A percentile compares a stretch with the other conserved stretches of the same genome.
Evolutionary conservation across 192 early-diverging fungal genomes (phyloP).

Genomic region (Allomyces arbusculus): DNA sequence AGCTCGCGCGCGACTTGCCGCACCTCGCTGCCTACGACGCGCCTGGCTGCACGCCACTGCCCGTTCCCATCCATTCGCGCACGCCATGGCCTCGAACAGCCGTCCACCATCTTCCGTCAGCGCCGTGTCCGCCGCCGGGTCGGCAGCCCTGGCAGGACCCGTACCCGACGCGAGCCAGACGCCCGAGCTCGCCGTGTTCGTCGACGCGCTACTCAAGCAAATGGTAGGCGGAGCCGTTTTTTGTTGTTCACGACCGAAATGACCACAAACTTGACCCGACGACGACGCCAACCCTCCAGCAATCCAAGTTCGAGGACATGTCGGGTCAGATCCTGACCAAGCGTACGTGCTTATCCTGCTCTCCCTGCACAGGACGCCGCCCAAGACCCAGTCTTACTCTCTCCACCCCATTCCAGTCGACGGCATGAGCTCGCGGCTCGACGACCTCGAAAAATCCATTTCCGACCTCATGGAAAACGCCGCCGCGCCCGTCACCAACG

Average conservation of each 20-base stretch:
- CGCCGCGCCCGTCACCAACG: background rate
- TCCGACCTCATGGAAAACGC: background rate
- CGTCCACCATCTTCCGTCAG: too few relatives aligned
- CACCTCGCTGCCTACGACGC: too few relatives aligned
- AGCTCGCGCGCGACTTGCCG: too few relatives aligned
- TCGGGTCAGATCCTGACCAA: slow-evolving; percentile 1
- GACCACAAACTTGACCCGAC: too few relatives aligned
- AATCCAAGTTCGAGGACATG: slow-evolving; percentile 4
- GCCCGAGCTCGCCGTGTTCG: background rate
- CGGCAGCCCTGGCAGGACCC: too few relatives aligned
- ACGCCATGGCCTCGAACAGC: too few relatives aligned
- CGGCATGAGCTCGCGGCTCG: slow-evolving; percentile 1
- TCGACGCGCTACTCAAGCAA: background rate
- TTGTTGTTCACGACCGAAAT: too few relatives aligned
- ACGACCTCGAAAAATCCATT: slow-evolving; percentile 3
- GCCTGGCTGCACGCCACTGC: too few relatives aligned
- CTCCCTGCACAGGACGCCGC: background rate
- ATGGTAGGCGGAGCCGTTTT: background rate
- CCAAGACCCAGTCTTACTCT: background rate
- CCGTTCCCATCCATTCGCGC: too few relatives aligned
- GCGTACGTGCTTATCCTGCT: background rate
- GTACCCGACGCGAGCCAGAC: background rate
- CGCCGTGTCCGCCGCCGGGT: too few relatives aligned
- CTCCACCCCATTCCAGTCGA: background rate
- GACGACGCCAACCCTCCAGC: background rate